Base-by-base conservation (phyloP, 129 eudicot genomes). In the Heracleum sosnowskyi region DNA sequence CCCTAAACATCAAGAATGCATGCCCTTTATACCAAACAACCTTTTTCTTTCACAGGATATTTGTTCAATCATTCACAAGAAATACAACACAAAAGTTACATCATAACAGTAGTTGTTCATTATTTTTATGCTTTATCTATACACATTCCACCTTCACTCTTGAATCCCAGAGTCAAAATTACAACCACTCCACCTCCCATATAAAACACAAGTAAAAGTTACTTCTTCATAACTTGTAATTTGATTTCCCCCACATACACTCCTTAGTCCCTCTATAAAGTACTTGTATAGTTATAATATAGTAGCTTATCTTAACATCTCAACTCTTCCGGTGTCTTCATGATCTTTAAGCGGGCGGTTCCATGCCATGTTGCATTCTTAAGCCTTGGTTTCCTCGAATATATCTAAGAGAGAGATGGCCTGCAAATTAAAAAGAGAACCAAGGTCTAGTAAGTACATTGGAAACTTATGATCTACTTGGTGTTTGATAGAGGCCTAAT, bases 361-460 rank as follows among this genome's bases (percentile, higher is more conserved):
- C 68, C 33, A 6, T 11, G 17, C 15, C 16, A 60, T 60, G 68
- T 26, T 60, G 68, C 68, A 66, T 31, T 16, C 72, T 79, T 39
- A 82, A 15, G 82, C 40, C 31, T 87, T 84, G 81, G 76, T 85
- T 71, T 86, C 97, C 51, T 77, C 93, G 51, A 89, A 91, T 69
- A 91, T 84, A 72, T 91, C 97, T 86, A 91, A 79, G 2, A 91
- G 89, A 34, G 97, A 89, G 47, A 91, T 78, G 13, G 88, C 91
- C 96, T 91, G 75, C 85, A 79, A 74, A n/a, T 35, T 53, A 37
- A 73, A 46, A 39, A 66, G n/a, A 31, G 72, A 66, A 66, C 72
- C 72, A 4, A 12, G 72, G 24, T 0, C 3, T 66, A 13, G 72
- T 66, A 5, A 66, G 36, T 5, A 28, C 36, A 13, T 31, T 13